Percentiles rank a stretch among this genome's conserved stretches.
Conservation (phyloP, 2,329 filamentous ascomycete genomes). For the Phialemoniopsis sp. region DNA sequence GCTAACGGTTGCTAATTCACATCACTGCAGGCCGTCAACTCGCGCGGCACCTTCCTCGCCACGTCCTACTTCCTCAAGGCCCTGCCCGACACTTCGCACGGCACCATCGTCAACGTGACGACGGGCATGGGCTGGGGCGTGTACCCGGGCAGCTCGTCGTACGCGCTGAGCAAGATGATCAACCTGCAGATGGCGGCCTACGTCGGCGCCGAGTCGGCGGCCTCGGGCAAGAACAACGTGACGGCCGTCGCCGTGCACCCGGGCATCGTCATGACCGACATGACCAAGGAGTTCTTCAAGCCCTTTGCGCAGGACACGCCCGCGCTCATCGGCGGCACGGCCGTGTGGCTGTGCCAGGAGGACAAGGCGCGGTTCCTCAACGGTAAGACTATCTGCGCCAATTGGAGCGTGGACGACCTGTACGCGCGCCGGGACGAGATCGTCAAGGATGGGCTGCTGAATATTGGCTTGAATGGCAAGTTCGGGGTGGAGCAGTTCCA, state of each 20-base stretch:
- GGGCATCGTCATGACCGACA: slow-evolving; percentile 23
- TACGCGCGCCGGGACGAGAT: slow-evolving; percentile 5
- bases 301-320: slow-evolving; percentile 20
- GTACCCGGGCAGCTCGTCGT: slow-evolving; percentile 16
- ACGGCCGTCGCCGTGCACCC: slow-evolving; percentile 22
- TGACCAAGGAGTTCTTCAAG: slow-evolving; percentile 14
- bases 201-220: slow-evolving; percentile 21
- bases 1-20: neutral
- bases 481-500: slow-evolving; percentile 5
- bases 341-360: slow-evolving; percentile 16
- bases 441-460: slow-evolving; percentile 1
- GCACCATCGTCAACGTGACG: slow-evolving; percentile 18
- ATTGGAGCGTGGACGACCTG: slow-evolving; percentile 25
- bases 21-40: slow-evolving; percentile 22
- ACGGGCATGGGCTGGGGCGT: slow-evolving; percentile 10
- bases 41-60: slow-evolving; percentile 31
- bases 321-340: slow-evolving; percentile 19
- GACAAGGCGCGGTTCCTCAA: slow-evolving; percentile 18
- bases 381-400: slow-evolving; percentile 16
- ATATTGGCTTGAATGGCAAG: slow-evolving; percentile 2
- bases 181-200: slow-evolving; percentile 20
- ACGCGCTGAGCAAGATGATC: slow-evolving; percentile 22
- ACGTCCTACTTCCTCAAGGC: slow-evolving; percentile 16
- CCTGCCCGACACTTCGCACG: slow-evolving; percentile 5
- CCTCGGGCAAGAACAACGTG: too few species aligned